These are phyloP conservation scores for Trichoderma polysporum DNA, from an alignment of 2,329 filamentous ascomycete species.

Conservation along the genomic window DNA sequence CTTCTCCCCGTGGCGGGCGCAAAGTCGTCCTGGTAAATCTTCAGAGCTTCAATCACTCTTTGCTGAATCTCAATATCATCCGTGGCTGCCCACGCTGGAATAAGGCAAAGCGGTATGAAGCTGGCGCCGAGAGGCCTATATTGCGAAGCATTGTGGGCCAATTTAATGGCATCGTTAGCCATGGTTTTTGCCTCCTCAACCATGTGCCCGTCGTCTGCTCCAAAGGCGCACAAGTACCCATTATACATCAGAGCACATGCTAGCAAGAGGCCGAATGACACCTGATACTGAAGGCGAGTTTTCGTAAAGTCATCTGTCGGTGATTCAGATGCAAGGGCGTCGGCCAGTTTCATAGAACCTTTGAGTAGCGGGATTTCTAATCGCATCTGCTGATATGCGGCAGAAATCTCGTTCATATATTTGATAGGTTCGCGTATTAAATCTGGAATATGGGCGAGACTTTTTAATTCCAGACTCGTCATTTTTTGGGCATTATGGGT, in stretches of 20 bases:
- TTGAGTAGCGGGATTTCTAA: conserved; percentile 22
- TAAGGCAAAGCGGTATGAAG: conserved; percentile 29
- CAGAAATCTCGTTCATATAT: conserved; percentile 24
- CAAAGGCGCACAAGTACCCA: conserved; percentile 27
- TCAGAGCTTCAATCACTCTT: conserved; percentile 21
- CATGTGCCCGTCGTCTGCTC: conserved; percentile 20
- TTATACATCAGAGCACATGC: conserved; percentile 22
- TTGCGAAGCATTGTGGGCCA: conserved; percentile 25
- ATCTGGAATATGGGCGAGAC: conserved; percentile 24
- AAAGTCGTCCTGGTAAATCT: conserved; percentile 27
- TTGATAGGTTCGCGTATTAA: conserved; percentile 25
- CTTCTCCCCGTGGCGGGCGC: not conserved
- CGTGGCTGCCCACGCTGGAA: conserved; percentile 29
- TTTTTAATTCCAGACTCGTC: conserved; percentile 20
- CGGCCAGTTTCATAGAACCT: not conserved
- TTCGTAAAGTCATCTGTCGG: conserved; percentile 11
- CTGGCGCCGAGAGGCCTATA: conserved; percentile 32
- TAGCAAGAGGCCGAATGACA: conserved; percentile 1
- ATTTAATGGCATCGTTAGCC: conserved; percentile 27
- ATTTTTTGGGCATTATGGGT: not conserved
- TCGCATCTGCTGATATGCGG: conserved; percentile 24
- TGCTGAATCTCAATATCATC: conserved; percentile 29
- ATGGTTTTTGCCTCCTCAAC: conserved; percentile 24
- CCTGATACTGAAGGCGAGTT: conserved; percentile 9
- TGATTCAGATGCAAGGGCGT: not conserved